Conservation (phyloP, 352 stramenopile genomes). For the Pythium rhizo-oryzae region DNA sequence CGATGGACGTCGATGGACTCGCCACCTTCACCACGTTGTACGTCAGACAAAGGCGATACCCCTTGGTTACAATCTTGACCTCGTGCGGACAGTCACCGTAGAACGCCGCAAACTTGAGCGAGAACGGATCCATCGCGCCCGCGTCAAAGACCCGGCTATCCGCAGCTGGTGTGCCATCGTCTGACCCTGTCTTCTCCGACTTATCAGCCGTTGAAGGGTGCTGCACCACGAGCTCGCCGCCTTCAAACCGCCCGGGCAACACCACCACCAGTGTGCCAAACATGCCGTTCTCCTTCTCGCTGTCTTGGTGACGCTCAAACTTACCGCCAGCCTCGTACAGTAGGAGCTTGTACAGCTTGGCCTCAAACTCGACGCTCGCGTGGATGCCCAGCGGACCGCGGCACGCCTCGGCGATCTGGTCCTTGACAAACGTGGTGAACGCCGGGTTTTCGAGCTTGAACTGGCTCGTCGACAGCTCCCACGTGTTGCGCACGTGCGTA, state of each 20-base stretch:
- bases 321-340: slow-evolving; percentile 47
- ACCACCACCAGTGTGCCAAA: slow-evolving; percentile 55
- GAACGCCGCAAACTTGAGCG: slow-evolving; percentile 29
- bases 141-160: slow-evolving; percentile 12
- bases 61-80: slow-evolving; percentile 20
- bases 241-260: slow-evolving; percentile 30
- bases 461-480: slow-evolving; percentile 19
- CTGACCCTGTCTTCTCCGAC: neutral
- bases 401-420: slow-evolving; percentile 11
- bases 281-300: slow-evolving; percentile 57
- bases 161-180: neutral
- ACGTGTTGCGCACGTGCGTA: slow-evolving; percentile 24
- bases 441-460: slow-evolving; percentile 22
- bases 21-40: slow-evolving; percentile 24
- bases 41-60: slow-evolving; percentile 24
- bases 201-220: neutral
- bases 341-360: slow-evolving; percentile 50
- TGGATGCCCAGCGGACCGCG: slow-evolving; percentile 21
- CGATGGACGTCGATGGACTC: neutral
- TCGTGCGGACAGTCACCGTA: slow-evolving; percentile 27
- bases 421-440: slow-evolving; percentile 20
- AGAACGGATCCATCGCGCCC: slow-evolving; percentile 2
- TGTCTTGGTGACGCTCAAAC: slow-evolving; percentile 46
- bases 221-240: slow-evolving; percentile 21
- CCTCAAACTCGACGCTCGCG: slow-evolving; percentile 1